Conservation (phyloP, 2,329 filamentous ascomycete genomes). For the Colletotrichum tofieldiae region DNA sequence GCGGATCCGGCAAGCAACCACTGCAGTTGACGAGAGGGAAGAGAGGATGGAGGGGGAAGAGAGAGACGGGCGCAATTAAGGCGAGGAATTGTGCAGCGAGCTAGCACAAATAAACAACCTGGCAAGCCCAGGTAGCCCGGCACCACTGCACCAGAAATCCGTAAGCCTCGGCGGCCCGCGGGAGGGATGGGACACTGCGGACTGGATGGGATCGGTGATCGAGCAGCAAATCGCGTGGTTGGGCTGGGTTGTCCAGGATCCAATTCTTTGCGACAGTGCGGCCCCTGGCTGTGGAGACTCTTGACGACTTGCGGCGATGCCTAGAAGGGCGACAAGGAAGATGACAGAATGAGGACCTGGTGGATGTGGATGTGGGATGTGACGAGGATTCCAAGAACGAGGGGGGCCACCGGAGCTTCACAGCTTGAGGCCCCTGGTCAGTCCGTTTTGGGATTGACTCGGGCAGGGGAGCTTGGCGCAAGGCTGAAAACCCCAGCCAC, state of each 20-base stretch:
- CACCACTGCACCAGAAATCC: background rate
- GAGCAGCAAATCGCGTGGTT: slow-evolving; percentile 21
- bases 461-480: slow-evolving; percentile 21
- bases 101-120: slow-evolving; percentile 4
- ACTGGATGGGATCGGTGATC: slow-evolving; percentile 15
- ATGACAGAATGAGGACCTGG: slow-evolving; percentile 28
- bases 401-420: slow-evolving; percentile 18
- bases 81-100: slow-evolving; percentile 10
- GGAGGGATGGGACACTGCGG: slow-evolving; percentile 14
- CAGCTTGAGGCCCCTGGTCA: background rate
- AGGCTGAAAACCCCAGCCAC: slow-evolving; percentile 26
- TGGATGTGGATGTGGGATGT: background rate
- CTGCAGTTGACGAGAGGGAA: slow-evolving; percentile 25
- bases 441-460: background rate
- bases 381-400: background rate
- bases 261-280: slow-evolving; percentile 19
- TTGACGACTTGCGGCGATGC: background rate
- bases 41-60: slow-evolving; percentile 5
- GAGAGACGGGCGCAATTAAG: slow-evolving; percentile 11
- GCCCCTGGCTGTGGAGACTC: slow-evolving; percentile 4
- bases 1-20: slow-evolving; percentile 47
- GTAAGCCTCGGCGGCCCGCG: slow-evolving; percentile 26
- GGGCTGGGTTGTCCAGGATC: background rate
- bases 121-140: background rate
- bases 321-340: slow-evolving; percentile 25